Conservation (phyloP, 768 basidiomycete species). For the Tulasnella sp. region DNA sequence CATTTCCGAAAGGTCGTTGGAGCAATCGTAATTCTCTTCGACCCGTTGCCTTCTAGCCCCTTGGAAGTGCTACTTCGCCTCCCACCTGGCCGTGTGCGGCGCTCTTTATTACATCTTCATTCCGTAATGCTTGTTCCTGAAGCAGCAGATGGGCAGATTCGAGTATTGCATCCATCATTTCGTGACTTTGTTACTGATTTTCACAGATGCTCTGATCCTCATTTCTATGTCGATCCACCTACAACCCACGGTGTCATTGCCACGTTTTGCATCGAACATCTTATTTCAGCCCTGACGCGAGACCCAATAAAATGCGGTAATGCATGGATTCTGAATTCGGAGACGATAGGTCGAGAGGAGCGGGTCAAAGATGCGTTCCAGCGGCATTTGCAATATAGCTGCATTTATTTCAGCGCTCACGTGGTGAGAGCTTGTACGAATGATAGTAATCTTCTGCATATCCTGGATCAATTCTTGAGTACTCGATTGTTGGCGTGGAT, state of each 20-base stretch:
- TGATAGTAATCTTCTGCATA: neutral
- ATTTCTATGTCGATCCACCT: constrained; percentile 6
- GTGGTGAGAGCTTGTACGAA: neutral
- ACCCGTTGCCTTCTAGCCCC: constrained; percentile 11
- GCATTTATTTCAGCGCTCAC: constrained; percentile 3
- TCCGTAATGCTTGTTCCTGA: constrained; percentile 7
- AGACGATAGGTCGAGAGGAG: neutral
- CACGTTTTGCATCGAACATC: neutral
- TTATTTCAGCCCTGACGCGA: neutral
- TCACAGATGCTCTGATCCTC: neutral
- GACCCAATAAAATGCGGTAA: neutral
- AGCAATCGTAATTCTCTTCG: constrained; percentile 5
- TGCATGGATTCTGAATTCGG: constrained; percentile 3
- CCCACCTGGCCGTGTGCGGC: neutral
- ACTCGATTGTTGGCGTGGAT: constrained; percentile 10
- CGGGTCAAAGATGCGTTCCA: neutral
- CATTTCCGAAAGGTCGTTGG: constrained; percentile 19
- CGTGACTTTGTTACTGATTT: constrained; percentile 25
- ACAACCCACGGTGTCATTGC: neutral
- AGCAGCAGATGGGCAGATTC: neutral
- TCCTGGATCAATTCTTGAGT: neutral
- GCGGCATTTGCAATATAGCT: constrained; percentile 6
- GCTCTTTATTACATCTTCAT: neutral
- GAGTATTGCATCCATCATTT: constrained; percentile 25
- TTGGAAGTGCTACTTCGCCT: neutral